Percentiles rank a stretch among this genome's conserved stretches.
Conservation (phyloP, 345 rosid species). For the Syzygium oleosum region DNA sequence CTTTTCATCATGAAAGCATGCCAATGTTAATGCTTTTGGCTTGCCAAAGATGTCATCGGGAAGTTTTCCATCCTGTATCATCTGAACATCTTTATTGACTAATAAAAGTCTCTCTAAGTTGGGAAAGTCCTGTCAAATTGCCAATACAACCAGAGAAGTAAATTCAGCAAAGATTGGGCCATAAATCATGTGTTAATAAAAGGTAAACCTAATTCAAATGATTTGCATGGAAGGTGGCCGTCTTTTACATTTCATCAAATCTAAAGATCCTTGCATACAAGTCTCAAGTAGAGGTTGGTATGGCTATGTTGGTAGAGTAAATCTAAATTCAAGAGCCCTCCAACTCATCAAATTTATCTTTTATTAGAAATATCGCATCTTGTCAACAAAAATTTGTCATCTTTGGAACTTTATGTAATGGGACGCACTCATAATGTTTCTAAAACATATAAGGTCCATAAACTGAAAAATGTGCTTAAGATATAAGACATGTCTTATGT, state of each 20-base stretch:
- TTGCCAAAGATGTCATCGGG: neutral
- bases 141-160: neutral
- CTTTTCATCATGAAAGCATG: neutral
- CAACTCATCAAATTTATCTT: neutral
- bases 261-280: fast-evolving
- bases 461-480: neutral
- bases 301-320: neutral
- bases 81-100: no score
- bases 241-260: neutral
- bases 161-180: neutral
- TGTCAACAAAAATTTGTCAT: neutral
- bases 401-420: neutral
- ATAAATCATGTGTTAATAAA: neutral
- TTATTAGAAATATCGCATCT: neutral
- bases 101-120: neutral
- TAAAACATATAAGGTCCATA: neutral
- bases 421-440: fast-evolving
- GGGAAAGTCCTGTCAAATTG: neutral
- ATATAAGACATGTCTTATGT: neutral
- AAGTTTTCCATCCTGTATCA: neutral
- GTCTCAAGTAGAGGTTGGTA: neutral
- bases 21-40: neutral
- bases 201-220: neutral
- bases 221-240: neutral
- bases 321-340: neutral